Conservation (phyloP, 2,329 filamentous ascomycete species). For the Neospermospora avenae region DNA sequence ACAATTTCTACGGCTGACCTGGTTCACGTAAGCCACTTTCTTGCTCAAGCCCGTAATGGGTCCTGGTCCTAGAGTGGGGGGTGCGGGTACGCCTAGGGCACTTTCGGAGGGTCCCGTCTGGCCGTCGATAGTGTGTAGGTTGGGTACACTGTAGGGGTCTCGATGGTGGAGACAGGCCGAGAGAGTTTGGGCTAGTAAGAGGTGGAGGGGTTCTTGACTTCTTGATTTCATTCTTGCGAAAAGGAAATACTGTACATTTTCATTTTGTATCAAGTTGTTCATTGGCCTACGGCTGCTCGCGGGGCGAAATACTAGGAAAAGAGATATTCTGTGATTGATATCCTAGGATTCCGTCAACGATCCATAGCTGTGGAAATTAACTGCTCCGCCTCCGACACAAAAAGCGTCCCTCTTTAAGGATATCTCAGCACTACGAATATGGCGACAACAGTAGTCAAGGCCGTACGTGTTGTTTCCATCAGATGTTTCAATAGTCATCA, state of each 20-base stretch:
- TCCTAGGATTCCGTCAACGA: neutral
- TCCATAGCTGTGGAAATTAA: neutral
- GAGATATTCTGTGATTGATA: too few species aligned
- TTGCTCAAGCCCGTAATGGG: neutral
- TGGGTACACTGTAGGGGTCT: neutral
- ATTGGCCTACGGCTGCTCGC: too few species aligned
- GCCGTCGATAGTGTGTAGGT: neutral
- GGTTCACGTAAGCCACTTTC: neutral
- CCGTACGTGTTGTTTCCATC: neutral
- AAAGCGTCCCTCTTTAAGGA: neutral
- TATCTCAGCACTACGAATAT: neutral
- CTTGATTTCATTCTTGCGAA: neutral
- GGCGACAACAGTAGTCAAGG: slow-evolving; percentile 5
- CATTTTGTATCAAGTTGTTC: neutral
- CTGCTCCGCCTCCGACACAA: neutral
- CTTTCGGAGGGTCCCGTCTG: neutral
- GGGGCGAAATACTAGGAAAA: neutral
- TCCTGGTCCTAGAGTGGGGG: neutral
- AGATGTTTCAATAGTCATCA: neutral
- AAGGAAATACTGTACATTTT: neutral
- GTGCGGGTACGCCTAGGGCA: neutral
- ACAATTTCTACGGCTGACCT: neutral
- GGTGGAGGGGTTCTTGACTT: slow-evolving; percentile 5
- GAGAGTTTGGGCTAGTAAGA: neutral
- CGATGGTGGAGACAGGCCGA: neutral